phyloP scores from a whole-genome alignment of 2,329 filamentous ascomycete genomes.

The Stachybotrys elegans region DNA sequence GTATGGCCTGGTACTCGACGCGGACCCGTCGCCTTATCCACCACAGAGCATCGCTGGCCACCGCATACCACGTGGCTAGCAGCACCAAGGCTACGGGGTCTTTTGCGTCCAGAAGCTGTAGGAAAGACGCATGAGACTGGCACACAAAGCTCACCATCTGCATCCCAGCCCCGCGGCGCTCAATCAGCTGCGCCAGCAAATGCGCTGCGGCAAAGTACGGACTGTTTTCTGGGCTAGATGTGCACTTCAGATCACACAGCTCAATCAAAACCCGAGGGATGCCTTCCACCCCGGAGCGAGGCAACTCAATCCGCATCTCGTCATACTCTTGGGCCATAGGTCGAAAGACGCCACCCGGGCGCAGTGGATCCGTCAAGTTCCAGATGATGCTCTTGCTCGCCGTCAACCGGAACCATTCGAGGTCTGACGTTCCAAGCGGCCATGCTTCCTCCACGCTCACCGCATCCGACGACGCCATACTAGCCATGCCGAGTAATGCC shows the following conservation, averaged over 20 bases:
- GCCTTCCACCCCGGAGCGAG: neutral
- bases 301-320: neutral
- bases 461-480: neutral
- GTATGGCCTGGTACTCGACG: neutral
- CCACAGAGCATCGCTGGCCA: neutral
- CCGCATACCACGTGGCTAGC: neutral
- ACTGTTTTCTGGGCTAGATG: neutral
- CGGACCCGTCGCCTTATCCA: neutral
- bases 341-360: constrained; percentile 25
- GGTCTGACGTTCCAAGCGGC: neutral
- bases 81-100: neutral
- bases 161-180: neutral
- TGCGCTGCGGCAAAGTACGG: neutral
- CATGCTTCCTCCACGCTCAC: neutral
- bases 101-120: neutral
- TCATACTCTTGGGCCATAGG: neutral
- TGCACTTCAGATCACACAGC: neutral
- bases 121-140: neutral
- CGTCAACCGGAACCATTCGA: neutral
- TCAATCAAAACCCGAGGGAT: neutral
- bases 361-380: neutral
- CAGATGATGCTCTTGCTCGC: neutral
- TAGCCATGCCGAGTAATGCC: neutral
- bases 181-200: neutral
- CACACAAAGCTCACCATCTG: neutral